Base-by-base conservation (phyloP, 345 rosid species). In the Linum usitatissimum region DNA sequence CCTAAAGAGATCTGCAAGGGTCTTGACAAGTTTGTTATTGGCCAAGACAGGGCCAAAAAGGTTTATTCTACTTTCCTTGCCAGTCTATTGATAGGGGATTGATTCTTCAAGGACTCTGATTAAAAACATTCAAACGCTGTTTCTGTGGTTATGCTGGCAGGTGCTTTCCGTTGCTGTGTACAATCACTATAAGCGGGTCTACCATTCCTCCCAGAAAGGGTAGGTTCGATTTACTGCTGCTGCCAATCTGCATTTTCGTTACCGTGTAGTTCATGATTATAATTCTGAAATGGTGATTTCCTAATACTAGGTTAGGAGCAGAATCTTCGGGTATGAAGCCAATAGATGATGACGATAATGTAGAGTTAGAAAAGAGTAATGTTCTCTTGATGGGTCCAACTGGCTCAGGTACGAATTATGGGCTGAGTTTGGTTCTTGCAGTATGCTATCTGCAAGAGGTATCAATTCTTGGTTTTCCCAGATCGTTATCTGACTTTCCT, bases 341-440 rank as follows among this genome's bases (percentile, higher is more conserved):
- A 67, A 51, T 77, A 70, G 90, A 84, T 79, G 80, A 84, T 71
- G 95, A 85, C 34, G 88, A 87, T 42, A 75, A 80, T 30, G 96
- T 92, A 19, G 98, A 89, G 71, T 76, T 92, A 76, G 98, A 92
- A 63, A 92, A 92, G 78, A 92, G 96, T 82, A 92, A 89, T 72
- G 96, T 89, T 42, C 95, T 92, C 57, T 66, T 92, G 80, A 87
- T 92, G 83, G 98, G 95, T 19, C 95, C 96, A 51, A 92, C 98
- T 66, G 98, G 96, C 66, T 92, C 98, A 40, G 98, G 98, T 89
- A 79, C 39, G 78, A 56, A 8, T 34, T 51, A 36, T 7, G 9
- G 12, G 9, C 53, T 31, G 42, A 65, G 55, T 57, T 51, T 64
- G 58, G 19, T 5, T 9, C 57, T 2, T 54, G 18, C 19, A 54